A percentile compares a stretch with the other conserved stretches of the same genome.
phyloP scores from a whole-genome alignment of 176 grass and related monocot species.

The Bromus sterilis region DNA sequence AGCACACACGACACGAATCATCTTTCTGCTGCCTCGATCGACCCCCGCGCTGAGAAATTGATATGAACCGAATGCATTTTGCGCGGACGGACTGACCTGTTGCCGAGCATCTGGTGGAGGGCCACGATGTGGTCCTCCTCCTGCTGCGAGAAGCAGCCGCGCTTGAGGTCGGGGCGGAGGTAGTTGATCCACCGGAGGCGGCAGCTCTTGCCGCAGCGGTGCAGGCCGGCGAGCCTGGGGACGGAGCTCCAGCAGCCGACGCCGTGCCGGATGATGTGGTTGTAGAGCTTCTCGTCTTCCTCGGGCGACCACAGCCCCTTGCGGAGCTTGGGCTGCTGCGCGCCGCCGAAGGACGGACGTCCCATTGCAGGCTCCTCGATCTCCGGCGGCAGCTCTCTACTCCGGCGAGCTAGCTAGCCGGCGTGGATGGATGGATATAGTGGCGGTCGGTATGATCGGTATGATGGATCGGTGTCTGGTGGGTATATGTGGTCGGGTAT shows the following conservation, averaged over 20 bases:
- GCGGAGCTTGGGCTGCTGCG: slow-evolving; percentile 60
- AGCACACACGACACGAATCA: neutral
- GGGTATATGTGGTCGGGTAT: slow-evolving; percentile 23
- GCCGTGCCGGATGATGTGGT: slow-evolving; percentile 80
- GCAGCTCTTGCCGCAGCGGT: slow-evolving; percentile 12
- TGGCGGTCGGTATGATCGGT: slow-evolving; percentile 3
- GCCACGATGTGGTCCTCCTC: slow-evolving; percentile 7
- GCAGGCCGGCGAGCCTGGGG: slow-evolving; percentile 50
- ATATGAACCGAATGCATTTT: neutral
- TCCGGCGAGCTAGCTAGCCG: neutral
- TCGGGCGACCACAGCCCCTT: slow-evolving; percentile 88
- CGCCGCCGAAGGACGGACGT: slow-evolving; percentile 34
- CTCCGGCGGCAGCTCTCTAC: too few species aligned
- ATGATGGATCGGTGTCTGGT: neutral
- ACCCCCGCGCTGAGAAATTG: neutral
- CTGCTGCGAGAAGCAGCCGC: neutral
- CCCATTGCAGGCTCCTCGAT: slow-evolving; percentile 39
- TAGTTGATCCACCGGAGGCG: slow-evolving; percentile 7
- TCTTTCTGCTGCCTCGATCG: neutral
- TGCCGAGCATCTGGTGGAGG: neutral
- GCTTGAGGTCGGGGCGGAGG: slow-evolving; percentile 2
- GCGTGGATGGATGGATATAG: neutral
- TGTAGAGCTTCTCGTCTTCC: slow-evolving; percentile 90
- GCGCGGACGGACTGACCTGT: neutral
- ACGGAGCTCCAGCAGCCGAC: slow-evolving; percentile 89